Base-by-base conservation (phyloP, 108 stramenopile genomes). In the Cyclotella kingstonii region DNA sequence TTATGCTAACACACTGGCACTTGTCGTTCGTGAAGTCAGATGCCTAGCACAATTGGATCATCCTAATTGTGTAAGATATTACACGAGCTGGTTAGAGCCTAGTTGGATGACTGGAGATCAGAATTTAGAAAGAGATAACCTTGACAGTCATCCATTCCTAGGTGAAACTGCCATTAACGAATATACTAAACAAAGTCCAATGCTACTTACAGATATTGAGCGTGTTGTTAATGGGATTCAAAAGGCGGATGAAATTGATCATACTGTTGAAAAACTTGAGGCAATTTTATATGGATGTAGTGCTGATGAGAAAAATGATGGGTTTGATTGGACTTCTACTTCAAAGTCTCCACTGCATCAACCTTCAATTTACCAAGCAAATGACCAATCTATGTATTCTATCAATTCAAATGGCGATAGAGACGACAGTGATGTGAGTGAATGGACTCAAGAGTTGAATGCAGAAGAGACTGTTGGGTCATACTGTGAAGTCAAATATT, bases 11-110 rank as follows among this genome's bases (percentile, higher is more conserved):
- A 66, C 77, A 15, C 60, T 94, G 21, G 70, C 80, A 28, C 46
- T 84, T 45, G 91, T 95, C 5, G 73, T 93, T 44, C 76, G 96
- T 18, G 96, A 97, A 75, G 91, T 94, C 2, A 80, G 84, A 22
- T 88, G 88, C 71, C 67, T 97, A 42, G 90, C 94, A 3, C 64
- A 74, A 58, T 68, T 90, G 43, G 93, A 94, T 62, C 94, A 97
- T 78, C 78, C 82, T 31, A 95, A 97, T 84, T 77, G 90, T 34
- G 94, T 97, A 0, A 69, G 93, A 39, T 97, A 97, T 56, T 94
- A 94, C 71, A 93, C 94, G 0, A 80, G 81, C 23, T 97, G 96
- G 96, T 66, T 94, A 15, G 96, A 97, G 63, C 93, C 93, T 0
- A 86, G 74, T 35, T 93, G 91, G 91, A 87, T 88, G 87, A 86